Evolutionary conservation across 106 monocot genomes (phyloP), one percentile per base, ranked within the genome.

Genomic region (Apostasia shenzhenica): DNA sequence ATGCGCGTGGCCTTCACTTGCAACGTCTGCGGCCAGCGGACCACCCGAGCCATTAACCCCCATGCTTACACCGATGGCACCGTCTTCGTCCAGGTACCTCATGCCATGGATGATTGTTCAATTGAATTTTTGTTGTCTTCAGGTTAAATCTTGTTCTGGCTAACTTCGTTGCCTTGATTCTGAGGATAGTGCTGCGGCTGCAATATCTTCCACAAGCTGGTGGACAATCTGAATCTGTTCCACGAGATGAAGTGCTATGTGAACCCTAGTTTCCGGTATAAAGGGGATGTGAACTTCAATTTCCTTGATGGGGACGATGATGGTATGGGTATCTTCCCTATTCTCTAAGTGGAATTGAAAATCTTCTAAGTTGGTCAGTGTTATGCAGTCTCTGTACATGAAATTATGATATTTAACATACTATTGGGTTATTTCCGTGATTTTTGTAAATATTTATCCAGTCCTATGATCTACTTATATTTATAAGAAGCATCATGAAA

Each of bases 161-260:
- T 42, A 45, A 37, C 39, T 1, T 47, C 41, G 58, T 60, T 42
- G 7, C n/a, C 7, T 59, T 14, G 44, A 14, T 7, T 40, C 45
- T 45, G 10, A 45, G 9, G 9, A 54, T 73, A 99, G 99, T 99
- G 99, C 54, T 99, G 99, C 60, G 99, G 93, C 9, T 99, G 99
- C 85, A 92, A 93, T 67, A 77, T 93, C 67, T 99, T 99, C 78
- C 99, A 99, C 71, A 99, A 99, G 75, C 79, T 99, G 79, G 93
- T 99, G 59, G 99, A 99, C 74, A 92, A 99, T 66, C 80, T 99
- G 75, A 99, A 99, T 68, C 81, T 99, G 69, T 99, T 99, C 70
- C 85, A 99, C 45, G 99, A 83, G 67, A 99, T 99, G 90, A 93
- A 93, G 62, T 99, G 92, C 59, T 99, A 99, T 58, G 99, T 99